Evolutionary conservation across 768 basidiomycete genomes (phyloP), one percentile per base, ranked within the genome.

Genomic region (Tylopilus intermedius): DNA sequence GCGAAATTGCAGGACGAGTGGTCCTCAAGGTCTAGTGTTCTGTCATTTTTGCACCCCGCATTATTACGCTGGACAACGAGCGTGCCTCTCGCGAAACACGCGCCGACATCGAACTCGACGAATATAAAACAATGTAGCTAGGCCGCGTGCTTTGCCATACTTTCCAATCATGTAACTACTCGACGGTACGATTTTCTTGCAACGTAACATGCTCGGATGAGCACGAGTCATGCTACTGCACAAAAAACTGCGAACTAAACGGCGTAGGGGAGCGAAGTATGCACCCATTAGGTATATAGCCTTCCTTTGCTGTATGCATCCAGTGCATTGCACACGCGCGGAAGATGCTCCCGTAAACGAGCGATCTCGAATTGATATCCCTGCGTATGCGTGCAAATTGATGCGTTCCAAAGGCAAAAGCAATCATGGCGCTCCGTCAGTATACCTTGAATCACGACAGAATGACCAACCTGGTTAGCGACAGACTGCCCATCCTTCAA

Each of bases 401-500:
- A 30, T 30, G 30, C 11, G 14, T 33, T 14, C 13, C 33, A 33
- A 37, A 37, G 15, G 14, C 2, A 14, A 37, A 13, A 37, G 11
- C 2, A 37, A 37, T 11, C 13, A 33, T 13, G 33, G 33, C 33
- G 6, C 35, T 35, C 5, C 13, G 35, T 37, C 35, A 37, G 35
- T 7, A 15, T 33, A 6, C 14, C 15, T 37, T 4, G 35, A 14
- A 37, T 37, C 35, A 2, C 5, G 13, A 15, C 35, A 37, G 35
- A 37, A 37, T 14, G 5, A 45, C 54, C 10, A 13, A 57, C 61
- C 53, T 33, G 53, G 40, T 58, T 30, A 7, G 30, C 29, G 13
- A 45, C 24, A 13, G 62, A 60, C 42, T 53, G 58, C 11, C 62
- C 58, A 22, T 63, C 62, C 40, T 62, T 63, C 41, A 62, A 37